Percentiles rank a stretch among this genome's conserved stretches.
These are phyloP conservation scores for Tricholoma bakamatsutake DNA, from an alignment of 768 basidiomycete species.

Conservation along the genomic window DNA sequence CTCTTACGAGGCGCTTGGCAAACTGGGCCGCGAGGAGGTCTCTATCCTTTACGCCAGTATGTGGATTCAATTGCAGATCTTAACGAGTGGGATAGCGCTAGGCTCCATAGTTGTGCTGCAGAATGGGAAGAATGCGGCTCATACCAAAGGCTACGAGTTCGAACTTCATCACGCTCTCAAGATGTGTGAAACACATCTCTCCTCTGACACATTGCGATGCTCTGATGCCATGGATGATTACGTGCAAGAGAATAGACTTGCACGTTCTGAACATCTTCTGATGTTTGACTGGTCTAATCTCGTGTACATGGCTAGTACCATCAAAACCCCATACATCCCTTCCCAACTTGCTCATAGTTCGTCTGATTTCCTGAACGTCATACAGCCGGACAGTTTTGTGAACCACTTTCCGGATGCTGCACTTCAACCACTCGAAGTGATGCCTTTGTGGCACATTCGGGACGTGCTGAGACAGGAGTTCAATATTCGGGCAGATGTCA, in stretches of 20 bases:
- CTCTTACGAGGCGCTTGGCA: conserved; percentile 38
- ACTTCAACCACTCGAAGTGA: conserved; percentile 49
- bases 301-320: conserved; percentile 50
- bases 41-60: conserved; percentile 54
- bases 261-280: conserved; percentile 37
- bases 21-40: conserved; percentile 62
- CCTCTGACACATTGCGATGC: conserved; percentile 31
- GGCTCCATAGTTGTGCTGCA: conserved; percentile 57
- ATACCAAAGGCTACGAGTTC: conserved; percentile 39
- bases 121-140: conserved; percentile 21
- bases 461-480: conserved; percentile 57
- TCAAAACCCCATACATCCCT: conserved; percentile 41
- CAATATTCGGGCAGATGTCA: conserved; percentile 45
- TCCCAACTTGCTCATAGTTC: conserved; percentile 19
- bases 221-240: conserved; percentile 50
- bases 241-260: conserved; percentile 40
- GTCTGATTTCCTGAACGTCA: conserved; percentile 42
- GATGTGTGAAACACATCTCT: conserved; percentile 46
- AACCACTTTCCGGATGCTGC: conserved; percentile 16
- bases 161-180: conserved; percentile 52
- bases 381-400: conserved; percentile 21
- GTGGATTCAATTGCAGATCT: conserved; percentile 61
- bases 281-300: conserved; percentile 68
- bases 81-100: conserved; percentile 59
- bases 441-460: conserved; percentile 53